A percentile compares a stretch with the other conserved stretches of the same genome.
phyloP scores from a whole-genome alignment of 1,139 yeast genomes.

The Lodderomyces oxycetoniae region DNA sequence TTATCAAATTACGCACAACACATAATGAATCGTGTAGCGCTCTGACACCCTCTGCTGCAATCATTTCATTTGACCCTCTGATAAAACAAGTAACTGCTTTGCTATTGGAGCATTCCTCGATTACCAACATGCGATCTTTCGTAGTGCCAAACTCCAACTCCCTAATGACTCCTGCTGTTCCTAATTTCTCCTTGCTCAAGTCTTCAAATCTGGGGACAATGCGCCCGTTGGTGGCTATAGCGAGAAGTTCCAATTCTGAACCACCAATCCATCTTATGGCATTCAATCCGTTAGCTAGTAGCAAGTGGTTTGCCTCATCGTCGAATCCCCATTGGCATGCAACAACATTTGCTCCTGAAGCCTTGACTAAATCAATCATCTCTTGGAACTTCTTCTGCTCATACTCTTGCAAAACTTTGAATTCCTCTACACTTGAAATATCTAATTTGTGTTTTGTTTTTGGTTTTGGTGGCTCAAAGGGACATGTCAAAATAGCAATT shows the following conservation, averaged over 20 bases:
- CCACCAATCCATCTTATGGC: slow-evolving; percentile 99
- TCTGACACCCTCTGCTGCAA: slow-evolving; percentile 93
- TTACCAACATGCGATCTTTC: slow-evolving; percentile 89
- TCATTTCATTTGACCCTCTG: slow-evolving; percentile 96
- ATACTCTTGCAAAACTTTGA: slow-evolving; percentile 80
- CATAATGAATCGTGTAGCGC: slow-evolving; percentile 96
- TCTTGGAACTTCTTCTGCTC: slow-evolving; percentile 87
- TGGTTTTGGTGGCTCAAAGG: slow-evolving; percentile 99
- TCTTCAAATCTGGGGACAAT: slow-evolving; percentile 98
- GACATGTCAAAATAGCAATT: slow-evolving; percentile 93
- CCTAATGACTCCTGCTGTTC: slow-evolving; percentile 77
- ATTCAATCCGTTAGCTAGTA: slow-evolving; percentile 81
- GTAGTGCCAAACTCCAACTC: slow-evolving; percentile 96
- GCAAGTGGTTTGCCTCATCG: slow-evolving; percentile 95
- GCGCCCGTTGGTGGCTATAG: slow-evolving; percentile 95
- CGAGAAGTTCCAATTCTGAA: slow-evolving; percentile 89
- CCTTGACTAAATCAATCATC: slow-evolving; percentile 85
- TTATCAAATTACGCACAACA: slow-evolving; percentile 92
- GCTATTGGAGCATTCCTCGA: slow-evolving; percentile 85
- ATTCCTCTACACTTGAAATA: slow-evolving; percentile 88
- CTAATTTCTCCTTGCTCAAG: slow-evolving; percentile 74
- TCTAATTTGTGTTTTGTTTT: slow-evolving; percentile 97
- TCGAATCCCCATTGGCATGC: slow-evolving; percentile 99
- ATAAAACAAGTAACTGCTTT: slow-evolving; percentile 91
- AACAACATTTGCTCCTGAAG: slow-evolving; percentile 91